Evolutionary conservation across 768 basidiomycete genomes (phyloP).

Genomic region (Phanerodontia chrysosporium): DNA sequence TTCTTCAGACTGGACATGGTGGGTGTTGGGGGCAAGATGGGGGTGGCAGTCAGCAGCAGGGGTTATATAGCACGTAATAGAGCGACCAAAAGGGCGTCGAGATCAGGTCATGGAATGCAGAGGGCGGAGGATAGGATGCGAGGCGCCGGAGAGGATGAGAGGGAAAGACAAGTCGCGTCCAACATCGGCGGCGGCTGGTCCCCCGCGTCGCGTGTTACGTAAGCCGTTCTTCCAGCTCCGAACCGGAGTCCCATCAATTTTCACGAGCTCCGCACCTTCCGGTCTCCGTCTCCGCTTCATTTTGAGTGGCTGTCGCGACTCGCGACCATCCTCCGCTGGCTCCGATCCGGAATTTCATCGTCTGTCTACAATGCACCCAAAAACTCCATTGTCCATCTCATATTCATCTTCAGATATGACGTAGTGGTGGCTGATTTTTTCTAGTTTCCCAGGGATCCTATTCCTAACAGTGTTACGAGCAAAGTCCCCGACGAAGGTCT

Average conservation of each 20-base stretch:
- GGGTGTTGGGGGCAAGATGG: constrained; percentile 1
- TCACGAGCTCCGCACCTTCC: not conserved
- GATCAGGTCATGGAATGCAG: constrained; percentile 15
- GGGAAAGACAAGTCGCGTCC: constrained; percentile 11
- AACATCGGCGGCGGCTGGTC: constrained; percentile 14
- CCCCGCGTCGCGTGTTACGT: constrained; percentile 22
- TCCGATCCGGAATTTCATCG: not conserved
- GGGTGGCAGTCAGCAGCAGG: not conserved
- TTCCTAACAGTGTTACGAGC: no score
- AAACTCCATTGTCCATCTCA: not conserved
- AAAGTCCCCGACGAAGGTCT: no score
- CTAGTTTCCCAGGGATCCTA: no score
- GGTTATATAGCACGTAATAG: constrained; percentile 7
- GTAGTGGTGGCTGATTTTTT: no score
- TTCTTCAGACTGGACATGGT: constrained; percentile 76
- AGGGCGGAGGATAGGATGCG: constrained; percentile 12
- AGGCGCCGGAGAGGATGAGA: not conserved
- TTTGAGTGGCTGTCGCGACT: not conserved
- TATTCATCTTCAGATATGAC: no score
- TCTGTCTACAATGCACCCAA: not conserved
- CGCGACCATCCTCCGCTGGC: not conserved
- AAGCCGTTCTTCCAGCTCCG: constrained; percentile 1
- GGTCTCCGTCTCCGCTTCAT: not conserved
- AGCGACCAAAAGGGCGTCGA: constrained; percentile 17
- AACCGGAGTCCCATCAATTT: not conserved